Evolutionary conservation across 306 rosid species (phyloP).

Genomic region (Erythrophleum fordii): DNA sequence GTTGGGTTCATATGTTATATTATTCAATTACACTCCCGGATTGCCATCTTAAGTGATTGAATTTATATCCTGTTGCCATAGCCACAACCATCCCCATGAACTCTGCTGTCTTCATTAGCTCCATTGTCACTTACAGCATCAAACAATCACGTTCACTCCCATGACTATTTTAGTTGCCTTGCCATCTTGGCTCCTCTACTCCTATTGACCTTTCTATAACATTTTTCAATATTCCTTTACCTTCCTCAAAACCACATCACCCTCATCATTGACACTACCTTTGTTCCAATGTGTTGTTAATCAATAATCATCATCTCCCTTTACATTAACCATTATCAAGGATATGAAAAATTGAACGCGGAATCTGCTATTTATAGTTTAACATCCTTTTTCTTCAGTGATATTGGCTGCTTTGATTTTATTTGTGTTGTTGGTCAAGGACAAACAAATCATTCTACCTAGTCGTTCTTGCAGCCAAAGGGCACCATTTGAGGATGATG

Average conservation of each 20-base stretch:
- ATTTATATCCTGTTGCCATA: neutral
- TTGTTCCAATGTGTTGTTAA: neutral
- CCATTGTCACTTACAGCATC: too few relatives aligned
- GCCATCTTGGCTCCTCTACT: neutral
- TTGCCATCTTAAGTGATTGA: neutral
- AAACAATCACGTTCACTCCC: too few relatives aligned
- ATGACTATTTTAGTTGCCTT: neutral
- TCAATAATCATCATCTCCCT: neutral
- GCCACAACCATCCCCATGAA: neutral
- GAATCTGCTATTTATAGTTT: neutral
- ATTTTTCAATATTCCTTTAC: neutral
- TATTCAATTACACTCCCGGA: neutral
- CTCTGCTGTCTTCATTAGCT: too few relatives aligned
- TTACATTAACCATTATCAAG: neutral
- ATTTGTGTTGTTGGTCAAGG: neutral
- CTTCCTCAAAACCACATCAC: conserved; percentile 1
- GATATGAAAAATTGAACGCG: neutral
- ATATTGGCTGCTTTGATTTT: conserved; percentile 1
- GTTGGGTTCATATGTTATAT: neutral
- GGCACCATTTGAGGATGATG: conserved; percentile 63
- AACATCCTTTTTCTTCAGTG: neutral
- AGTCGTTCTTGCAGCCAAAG: conserved; percentile 48
- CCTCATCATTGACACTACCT: neutral
- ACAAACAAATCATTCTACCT: conserved; percentile 12
- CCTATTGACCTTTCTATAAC: neutral